These are phyloP conservation scores for Psilocybe tampanensis DNA, from an alignment of 768 basidiomycete species.

Conservation along the genomic window DNA sequence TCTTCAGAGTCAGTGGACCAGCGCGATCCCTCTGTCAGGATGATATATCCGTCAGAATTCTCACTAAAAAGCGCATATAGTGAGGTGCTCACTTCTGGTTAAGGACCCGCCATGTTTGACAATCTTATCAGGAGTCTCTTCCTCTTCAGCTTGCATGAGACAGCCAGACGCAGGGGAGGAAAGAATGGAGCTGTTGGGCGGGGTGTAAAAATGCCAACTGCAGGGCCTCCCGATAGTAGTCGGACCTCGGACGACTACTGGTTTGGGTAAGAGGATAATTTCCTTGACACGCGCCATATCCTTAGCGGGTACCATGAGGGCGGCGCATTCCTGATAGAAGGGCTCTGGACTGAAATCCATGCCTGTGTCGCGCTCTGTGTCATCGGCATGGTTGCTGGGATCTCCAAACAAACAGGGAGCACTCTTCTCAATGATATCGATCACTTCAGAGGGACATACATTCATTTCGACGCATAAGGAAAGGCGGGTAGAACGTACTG, in stretches of 20 bases:
- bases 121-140: background rate
- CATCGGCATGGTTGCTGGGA: background rate
- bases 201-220: background rate
- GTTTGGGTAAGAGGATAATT: background rate
- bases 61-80: too few relatives aligned
- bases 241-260: background rate
- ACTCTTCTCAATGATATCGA: background rate
- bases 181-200: background rate
- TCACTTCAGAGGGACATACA: background rate
- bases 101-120: too few relatives aligned
- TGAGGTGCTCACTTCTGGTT: too few relatives aligned
- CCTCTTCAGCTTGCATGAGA: background rate
- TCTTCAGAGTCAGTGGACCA: background rate
- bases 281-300: background rate
- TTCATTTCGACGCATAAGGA: background rate
- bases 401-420: background rate
- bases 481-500: background rate
- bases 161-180: background rate
- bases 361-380: background rate
- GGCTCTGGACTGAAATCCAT: background rate
- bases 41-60: too few relatives aligned
- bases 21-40: background rate
- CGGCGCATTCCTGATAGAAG: background rate
- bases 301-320: background rate
- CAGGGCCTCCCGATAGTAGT: background rate